These are phyloP conservation scores for Paecilomyces niveus DNA, from an alignment of 2,329 filamentous ascomycete genomes.

Conservation along the genomic window DNA sequence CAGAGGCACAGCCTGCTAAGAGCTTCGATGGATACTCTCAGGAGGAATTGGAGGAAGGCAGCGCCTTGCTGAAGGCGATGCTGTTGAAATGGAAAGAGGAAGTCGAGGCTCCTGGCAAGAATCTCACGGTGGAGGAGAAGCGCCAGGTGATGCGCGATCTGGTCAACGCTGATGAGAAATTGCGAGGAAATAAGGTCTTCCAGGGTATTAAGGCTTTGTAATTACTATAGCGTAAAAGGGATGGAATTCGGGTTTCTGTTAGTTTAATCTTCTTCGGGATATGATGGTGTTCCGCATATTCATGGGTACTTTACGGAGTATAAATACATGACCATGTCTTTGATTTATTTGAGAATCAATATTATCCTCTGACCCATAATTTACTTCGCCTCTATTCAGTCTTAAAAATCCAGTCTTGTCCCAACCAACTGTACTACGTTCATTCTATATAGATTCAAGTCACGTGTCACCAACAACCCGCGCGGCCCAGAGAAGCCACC, in stretches of 20 bases:
- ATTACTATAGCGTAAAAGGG: constrained; percentile 4
- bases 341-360: not conserved
- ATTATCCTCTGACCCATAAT: no score
- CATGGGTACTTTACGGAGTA: not conserved
- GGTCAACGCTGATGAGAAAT: constrained; percentile 63
- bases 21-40: constrained; percentile 55
- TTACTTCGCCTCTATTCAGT: no score
- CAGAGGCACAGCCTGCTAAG: constrained; percentile 34
- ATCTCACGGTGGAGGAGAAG: constrained; percentile 66
- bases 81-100: constrained; percentile 76
- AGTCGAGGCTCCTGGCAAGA: constrained; percentile 54
- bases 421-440: not conserved
- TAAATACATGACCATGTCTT: not conserved
- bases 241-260: not conserved
- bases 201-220: constrained; percentile 42
- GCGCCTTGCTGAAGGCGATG: constrained; percentile 73
- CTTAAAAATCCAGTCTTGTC: no score
- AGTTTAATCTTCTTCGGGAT: not conserved
- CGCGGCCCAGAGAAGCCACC: not conserved
- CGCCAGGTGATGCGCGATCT: constrained; percentile 70
- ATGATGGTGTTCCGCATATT: not conserved
- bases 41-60: constrained; percentile 84
- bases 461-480: not conserved
- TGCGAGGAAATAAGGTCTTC: constrained; percentile 51
- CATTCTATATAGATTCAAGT: not conserved